Percentiles rank a stretch among this genome's conserved stretches.
These are phyloP conservation scores for Aspergillus intermedius DNA, from an alignment of 2,329 filamentous ascomycete species.

Conservation along the genomic window DNA sequence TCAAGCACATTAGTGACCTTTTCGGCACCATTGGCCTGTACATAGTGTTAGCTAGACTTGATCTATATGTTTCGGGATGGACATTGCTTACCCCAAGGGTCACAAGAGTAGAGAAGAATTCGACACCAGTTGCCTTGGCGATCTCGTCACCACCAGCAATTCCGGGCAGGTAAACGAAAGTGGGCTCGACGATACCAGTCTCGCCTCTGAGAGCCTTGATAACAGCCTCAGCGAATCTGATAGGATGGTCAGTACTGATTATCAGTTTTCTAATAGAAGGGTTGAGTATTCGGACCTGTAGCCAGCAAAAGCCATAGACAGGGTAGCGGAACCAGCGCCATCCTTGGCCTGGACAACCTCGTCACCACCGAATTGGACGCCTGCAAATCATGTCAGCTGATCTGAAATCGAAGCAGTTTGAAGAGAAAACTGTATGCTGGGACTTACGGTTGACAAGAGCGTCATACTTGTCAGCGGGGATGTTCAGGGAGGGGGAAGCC, in stretches of 20 bases:
- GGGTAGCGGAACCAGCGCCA: constrained; percentile 78
- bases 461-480: constrained; percentile 85
- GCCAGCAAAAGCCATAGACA: constrained; percentile 93
- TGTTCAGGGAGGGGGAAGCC: constrained; percentile 68
- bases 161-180: constrained; percentile 90
- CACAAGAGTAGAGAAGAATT: constrained; percentile 95
- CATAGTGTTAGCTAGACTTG: constrained; percentile 21
- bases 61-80: constrained; percentile 22
- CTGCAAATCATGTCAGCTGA: constrained; percentile 26
- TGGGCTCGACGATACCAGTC: constrained; percentile 88
- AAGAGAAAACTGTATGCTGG: background rate
- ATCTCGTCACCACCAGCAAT: constrained; percentile 82
- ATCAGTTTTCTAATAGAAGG: constrained; percentile 7
- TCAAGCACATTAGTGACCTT: constrained; percentile 76
- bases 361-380: constrained; percentile 94
- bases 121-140: constrained; percentile 71
- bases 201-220: constrained; percentile 83
- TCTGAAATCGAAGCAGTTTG: background rate
- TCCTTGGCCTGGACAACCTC: constrained; percentile 95
- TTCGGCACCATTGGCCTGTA: constrained; percentile 72
- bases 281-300: constrained; percentile 59
- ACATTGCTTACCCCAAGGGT: constrained; percentile 76
- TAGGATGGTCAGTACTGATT: constrained; percentile 11
- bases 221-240: constrained; percentile 86
- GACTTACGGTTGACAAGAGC: constrained; percentile 73